Percentiles rank a stretch among this genome's conserved stretches.
These are phyloP conservation scores for Brassica incana DNA, from an alignment of 345 rosid species.

Conservation along the genomic window DNA sequence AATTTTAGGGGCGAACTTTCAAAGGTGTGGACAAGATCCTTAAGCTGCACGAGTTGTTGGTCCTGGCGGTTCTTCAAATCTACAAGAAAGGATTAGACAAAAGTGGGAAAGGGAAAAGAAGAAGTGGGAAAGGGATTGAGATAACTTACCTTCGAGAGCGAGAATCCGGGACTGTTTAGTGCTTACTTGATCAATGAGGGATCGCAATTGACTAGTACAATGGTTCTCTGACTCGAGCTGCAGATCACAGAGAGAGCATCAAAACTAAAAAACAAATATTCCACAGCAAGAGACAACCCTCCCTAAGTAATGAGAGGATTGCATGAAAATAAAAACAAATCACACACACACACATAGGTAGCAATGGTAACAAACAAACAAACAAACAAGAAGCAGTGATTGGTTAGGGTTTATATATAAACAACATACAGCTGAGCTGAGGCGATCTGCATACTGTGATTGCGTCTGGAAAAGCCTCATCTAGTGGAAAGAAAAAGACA, in stretches of 20 bases:
- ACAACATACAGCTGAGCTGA: conserved; percentile 65
- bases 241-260: not conserved
- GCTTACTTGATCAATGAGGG: conserved; percentile 82
- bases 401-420: not conserved
- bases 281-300: not conserved
- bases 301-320: not conserved
- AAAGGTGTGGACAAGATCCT: conserved; percentile 64
- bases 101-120: conserved; percentile 10
- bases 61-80: conserved; percentile 61
- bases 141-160: conserved; percentile 62
- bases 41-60: conserved; percentile 64
- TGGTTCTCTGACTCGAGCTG: conserved; percentile 83
- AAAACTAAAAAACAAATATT: not conserved
- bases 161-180: conserved; percentile 70
- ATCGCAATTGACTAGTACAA: conserved; percentile 72
- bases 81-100: conserved; percentile 34
- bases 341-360: not conserved
- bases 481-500: conserved; percentile 32
- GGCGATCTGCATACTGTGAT: conserved; percentile 78
- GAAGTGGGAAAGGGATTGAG: not conserved
- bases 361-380: not conserved
- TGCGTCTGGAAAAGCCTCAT: conserved; percentile 81
- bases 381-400: not conserved
- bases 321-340: not conserved
- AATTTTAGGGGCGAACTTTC: conserved; percentile 51